Evolutionary conservation across 306 rosid species (phyloP).

Genomic region (apple (Malus domestica)): ASM211411v1 NC_041796.1:20013001-20013500

Average conservation of each 20-base stretch:
- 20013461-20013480: not conserved
- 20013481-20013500: not conserved
- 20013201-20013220: not conserved
- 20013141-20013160: not conserved
- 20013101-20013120: not conserved
- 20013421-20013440: not conserved
- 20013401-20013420: not conserved
- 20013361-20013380: not conserved
- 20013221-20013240: not conserved
- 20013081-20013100: not conserved
- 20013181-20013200: not conserved
- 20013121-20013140: not conserved
- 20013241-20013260: not conserved
- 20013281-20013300: not conserved
- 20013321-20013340: not conserved
- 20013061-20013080: not conserved
- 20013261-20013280: not conserved
- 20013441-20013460: too few species aligned
- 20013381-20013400: not conserved
- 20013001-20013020: constrained; percentile 26
- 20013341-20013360: too few species aligned
- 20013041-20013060: not conserved
- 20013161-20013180: not conserved
- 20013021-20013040: not conserved
- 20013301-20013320: not conserved